Evolutionary conservation across 139 green algal species (phyloP).

Genomic region (Volvox africanus): DNA sequence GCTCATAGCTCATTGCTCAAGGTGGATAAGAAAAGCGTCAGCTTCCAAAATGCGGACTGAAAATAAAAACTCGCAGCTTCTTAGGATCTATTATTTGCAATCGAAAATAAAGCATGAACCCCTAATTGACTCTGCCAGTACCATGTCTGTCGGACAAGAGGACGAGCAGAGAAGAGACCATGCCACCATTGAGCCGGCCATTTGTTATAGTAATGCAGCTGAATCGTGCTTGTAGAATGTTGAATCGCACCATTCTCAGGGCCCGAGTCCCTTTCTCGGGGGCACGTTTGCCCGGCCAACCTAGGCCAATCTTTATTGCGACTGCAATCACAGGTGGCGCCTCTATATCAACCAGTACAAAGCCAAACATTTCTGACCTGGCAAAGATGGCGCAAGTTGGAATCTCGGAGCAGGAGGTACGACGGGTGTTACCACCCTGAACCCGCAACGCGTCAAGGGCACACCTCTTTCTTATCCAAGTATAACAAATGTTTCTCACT

Average conservation of each 20-base stretch:
- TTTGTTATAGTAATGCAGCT: not conserved
- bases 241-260: not conserved
- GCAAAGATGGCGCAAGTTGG: conserved; percentile 74
- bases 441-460: not conserved
- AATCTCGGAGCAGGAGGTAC: conserved; percentile 74
- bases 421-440: not conserved
- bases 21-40: not conserved
- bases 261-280: conserved; percentile 29
- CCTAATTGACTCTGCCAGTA: not conserved
- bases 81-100: too few species aligned
- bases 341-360: not conserved
- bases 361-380: conserved; percentile 73
- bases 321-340: not conserved
- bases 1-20: conserved; percentile 38
- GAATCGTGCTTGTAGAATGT: not conserved
- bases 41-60: too few species aligned
- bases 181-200: too few species aligned
- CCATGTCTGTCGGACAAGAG: not conserved
- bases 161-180: not conserved
- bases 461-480: not conserved
- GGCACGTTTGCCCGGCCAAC: not conserved
- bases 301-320: not conserved
- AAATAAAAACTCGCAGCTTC: too few species aligned
- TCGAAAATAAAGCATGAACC: not conserved
- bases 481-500: not conserved